Percentiles rank a stretch among this genome's conserved stretches.
Conservation (phyloP, 352 stramenopile genomes). For the Thraustochytrium striatum region DNA sequence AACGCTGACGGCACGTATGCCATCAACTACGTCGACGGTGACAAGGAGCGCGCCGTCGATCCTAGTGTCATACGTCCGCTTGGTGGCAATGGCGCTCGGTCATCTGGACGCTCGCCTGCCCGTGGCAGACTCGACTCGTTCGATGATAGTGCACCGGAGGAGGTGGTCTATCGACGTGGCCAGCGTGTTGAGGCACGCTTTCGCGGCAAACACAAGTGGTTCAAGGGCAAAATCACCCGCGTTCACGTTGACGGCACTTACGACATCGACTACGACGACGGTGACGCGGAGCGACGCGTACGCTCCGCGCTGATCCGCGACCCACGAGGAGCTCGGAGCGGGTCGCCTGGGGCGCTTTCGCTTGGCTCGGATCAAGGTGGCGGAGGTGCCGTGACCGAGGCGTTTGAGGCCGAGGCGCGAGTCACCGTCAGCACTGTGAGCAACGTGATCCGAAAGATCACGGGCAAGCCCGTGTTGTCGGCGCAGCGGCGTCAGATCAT, state of each 20-base stretch:
- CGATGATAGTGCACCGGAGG: not conserved
- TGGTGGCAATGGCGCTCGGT: too few relatives aligned
- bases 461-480: constrained; percentile 7
- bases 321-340: too few relatives aligned
- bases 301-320: not conserved
- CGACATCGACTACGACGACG: constrained; percentile 59
- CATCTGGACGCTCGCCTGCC: not conserved
- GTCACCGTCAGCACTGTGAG: constrained; percentile 34
- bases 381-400: not conserved
- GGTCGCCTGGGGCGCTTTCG: too few relatives aligned
- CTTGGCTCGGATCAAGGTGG: too few relatives aligned
- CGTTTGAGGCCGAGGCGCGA: not conserved
- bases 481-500: constrained; percentile 6
- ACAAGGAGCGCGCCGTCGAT: constrained; percentile 55
- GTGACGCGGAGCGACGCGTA: not conserved
- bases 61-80: constrained; percentile 41
- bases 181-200: constrained; percentile 65
- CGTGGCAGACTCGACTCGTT: not conserved
- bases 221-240: constrained; percentile 65
- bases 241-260: constrained; percentile 66
- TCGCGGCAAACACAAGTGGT: constrained; percentile 65
- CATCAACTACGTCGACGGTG: constrained; percentile 50
- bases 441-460: constrained; percentile 31
- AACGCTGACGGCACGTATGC: constrained; percentile 49
- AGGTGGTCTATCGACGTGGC: constrained; percentile 55